phyloP scores from a whole-genome alignment of 2,329 filamentous ascomycete species.

The Celoporthe dispersa region DNA sequence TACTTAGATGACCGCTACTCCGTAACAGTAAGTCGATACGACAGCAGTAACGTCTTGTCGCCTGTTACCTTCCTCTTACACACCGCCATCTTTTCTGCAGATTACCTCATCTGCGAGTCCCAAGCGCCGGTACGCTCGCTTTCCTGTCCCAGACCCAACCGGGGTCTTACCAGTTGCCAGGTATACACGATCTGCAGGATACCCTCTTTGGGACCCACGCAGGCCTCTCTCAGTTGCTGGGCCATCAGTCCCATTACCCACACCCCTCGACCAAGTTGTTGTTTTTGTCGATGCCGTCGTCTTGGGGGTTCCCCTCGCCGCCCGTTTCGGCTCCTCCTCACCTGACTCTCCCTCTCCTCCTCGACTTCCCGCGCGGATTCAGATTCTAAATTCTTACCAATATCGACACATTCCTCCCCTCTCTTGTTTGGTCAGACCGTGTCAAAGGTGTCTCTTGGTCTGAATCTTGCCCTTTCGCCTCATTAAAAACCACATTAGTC shows the following conservation, averaged over 20 bases:
- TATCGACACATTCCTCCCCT: neutral
- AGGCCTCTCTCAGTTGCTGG: slow-evolving; percentile 33
- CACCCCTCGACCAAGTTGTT: slow-evolving; percentile 11
- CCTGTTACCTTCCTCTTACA: slow-evolving; percentile 23
- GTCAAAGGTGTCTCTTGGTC: neutral
- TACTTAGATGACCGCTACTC: neutral
- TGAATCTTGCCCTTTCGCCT: slow-evolving; percentile 9
- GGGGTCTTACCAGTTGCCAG: slow-evolving; percentile 18
- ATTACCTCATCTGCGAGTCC: slow-evolving; percentile 24
- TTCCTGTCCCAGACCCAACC: slow-evolving; percentile 7
- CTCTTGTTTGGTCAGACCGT: neutral
- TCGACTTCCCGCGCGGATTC: neutral
- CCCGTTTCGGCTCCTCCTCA: neutral
- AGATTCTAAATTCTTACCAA: neutral
- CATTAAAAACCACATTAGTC: neutral
- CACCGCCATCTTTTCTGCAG: slow-evolving; percentile 31
- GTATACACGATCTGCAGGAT: slow-evolving; percentile 6
- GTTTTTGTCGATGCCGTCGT: slow-evolving; percentile 7
- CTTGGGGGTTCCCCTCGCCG: neutral
- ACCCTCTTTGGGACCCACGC: neutral
- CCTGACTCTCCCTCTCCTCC: neutral
- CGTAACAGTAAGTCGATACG: neutral
- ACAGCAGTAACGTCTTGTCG: slow-evolving; percentile 14
- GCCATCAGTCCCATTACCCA: slow-evolving; percentile 27
- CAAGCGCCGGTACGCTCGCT: neutral